Evolutionary conservation across 2,329 filamentous ascomycete genomes (phyloP), one percentile per base, ranked within the genome.

Genomic region (Curvularia hawaiiensis): DNA sequence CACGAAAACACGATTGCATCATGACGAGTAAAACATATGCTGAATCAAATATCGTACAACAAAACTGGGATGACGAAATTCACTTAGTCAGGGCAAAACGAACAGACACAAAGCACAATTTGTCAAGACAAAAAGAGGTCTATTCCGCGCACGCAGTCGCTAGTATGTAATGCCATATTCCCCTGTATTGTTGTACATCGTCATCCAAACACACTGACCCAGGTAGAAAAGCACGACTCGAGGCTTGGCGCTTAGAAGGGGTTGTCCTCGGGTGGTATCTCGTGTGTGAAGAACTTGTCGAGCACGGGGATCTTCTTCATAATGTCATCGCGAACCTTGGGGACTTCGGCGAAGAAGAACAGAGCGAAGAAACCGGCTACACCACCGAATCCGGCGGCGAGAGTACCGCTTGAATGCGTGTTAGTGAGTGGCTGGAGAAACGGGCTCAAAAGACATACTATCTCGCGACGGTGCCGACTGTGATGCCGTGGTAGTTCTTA

Each of bases 301-400:
- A 88, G 77, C 64, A 87, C 73, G 7, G 86, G 86, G 26, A 88
- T 68, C 77, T 86, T 83, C 76, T 82, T 79, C 73, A 87, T 79
- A 64, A 88, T 85, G 71, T 88, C 86, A 67, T 83, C 80, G 71
- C 84, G 80, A 45, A 89, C 84, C 69, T 81, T 82, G 58, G 86
- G 86, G 26, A 88, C 80, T 67, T 87, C 85, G 67, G 84, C 83
- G 77, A 88, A 84, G 81, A 88, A 86, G 79, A 85, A 88, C 66
- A 88, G 72, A 38, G 83, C 84, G 75, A 85, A 84, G 71, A 85
- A 78, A 62, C 83, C 85, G 41, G 83, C 80, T 46, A 81, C 79
- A 61, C 80, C 83, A 63, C 84, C 86, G 75, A 88, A 87, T 46
- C 79, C 79, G 52, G 76, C 81, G 44, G 80, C 82, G 49, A 85